Evolutionary conservation across 345 rosid species (phyloP).

Genomic region (Turnera subulata): DNA sequence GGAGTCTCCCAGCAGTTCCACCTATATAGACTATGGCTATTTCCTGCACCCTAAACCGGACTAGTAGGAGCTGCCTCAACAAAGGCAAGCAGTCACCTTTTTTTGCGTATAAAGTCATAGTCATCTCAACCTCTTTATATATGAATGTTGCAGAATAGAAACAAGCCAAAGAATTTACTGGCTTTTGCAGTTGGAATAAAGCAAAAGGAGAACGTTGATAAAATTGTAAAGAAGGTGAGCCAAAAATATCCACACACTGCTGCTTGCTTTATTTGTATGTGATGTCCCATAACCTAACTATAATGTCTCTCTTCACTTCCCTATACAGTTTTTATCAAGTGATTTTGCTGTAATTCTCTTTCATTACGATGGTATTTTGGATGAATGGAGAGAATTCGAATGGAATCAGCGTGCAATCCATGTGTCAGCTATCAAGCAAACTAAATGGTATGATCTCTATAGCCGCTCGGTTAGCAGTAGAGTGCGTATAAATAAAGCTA

Average conservation of each 20-base stretch:
- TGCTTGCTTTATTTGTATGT: background rate
- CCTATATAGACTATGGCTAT: too few species aligned
- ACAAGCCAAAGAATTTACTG: slow-evolving; percentile 42
- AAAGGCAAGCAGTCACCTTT: too few species aligned
- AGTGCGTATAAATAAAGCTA: background rate
- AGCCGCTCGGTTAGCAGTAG: background rate
- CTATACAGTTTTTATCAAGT: slow-evolving; percentile 48
- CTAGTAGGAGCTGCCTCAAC: too few species aligned
- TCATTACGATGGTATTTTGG: slow-evolving; percentile 72
- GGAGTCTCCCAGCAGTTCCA: too few species aligned
- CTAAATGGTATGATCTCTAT: slow-evolving; percentile 60
- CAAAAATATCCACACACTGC: too few species aligned
- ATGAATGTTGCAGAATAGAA: slow-evolving; percentile 34
- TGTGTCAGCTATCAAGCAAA: slow-evolving; percentile 64
- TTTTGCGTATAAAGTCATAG: too few species aligned
- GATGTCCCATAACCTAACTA: background rate
- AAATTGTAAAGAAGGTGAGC: slow-evolving; percentile 64
- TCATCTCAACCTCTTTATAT: background rate
- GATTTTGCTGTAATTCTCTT: slow-evolving; percentile 71
- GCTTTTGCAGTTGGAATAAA: slow-evolving; percentile 72
- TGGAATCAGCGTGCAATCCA: slow-evolving; percentile 68
- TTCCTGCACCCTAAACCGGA: too few species aligned
- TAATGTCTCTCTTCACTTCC: background rate
- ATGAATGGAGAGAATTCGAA: slow-evolving; percentile 61
- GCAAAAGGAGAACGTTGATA: slow-evolving; percentile 61